phyloP scores from a whole-genome alignment of 305 asterid genomes.

The Fraxinus sp. region DNA sequence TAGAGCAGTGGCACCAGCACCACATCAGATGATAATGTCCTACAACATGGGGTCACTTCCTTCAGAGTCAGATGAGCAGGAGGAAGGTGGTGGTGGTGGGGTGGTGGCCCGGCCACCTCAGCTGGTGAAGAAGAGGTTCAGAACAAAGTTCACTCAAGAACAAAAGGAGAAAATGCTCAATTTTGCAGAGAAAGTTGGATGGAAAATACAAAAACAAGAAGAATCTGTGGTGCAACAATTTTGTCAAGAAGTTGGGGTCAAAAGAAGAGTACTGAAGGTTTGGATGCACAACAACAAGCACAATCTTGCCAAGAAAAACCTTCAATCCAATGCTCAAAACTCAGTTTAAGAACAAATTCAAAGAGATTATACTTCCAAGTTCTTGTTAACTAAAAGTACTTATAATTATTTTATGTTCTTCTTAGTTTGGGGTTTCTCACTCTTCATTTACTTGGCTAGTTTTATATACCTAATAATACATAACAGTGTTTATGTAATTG shows the following conservation, averaged over 20 bases:
- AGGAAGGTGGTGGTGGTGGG: slow-evolving; percentile 13
- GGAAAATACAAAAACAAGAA: slow-evolving; percentile 41
- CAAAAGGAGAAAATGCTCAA: slow-evolving; percentile 40
- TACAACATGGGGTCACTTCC: slow-evolving; percentile 27
- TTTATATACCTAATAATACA: slow-evolving; percentile 13
- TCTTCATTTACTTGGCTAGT: slow-evolving; percentile 13
- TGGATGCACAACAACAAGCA: slow-evolving; percentile 46
- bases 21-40: slow-evolving; percentile 31
- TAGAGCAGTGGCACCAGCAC: slow-evolving; percentile 19
- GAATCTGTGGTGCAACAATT: slow-evolving; percentile 33
- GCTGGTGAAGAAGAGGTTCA: slow-evolving; percentile 33
- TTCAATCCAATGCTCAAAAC: slow-evolving; percentile 22
- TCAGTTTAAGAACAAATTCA: slow-evolving; percentile 14
- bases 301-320: slow-evolving; percentile 33
- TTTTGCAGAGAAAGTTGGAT: slow-evolving; percentile 42
- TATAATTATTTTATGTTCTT: neutral
- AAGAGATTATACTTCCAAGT: neutral
- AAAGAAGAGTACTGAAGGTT: slow-evolving; percentile 39
- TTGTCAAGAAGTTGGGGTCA: slow-evolving; percentile 39
- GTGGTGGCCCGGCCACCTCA: slow-evolving; percentile 21
- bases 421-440: neutral
- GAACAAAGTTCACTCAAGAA: slow-evolving; percentile 37
- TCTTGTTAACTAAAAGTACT: slow-evolving; percentile 3
- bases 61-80: slow-evolving; percentile 34
- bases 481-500: slow-evolving; percentile 15